Evolutionary conservation across 2,329 filamentous ascomycete species (phyloP).

Genomic region (Ophiostoma montium): DNA sequence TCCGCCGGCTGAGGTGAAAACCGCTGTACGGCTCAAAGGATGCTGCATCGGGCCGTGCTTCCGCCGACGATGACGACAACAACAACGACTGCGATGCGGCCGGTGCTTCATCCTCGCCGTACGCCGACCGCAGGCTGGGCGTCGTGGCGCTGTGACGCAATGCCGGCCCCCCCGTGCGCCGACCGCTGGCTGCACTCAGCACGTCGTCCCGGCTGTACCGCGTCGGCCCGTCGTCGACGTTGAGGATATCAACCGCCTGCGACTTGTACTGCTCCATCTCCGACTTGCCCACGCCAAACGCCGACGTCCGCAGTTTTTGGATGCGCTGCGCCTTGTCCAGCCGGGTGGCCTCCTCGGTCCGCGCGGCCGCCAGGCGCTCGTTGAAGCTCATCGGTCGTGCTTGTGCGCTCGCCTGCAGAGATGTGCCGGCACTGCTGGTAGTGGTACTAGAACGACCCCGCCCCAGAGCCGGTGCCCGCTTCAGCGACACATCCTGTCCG

Average conservation of each 20-base stretch:
- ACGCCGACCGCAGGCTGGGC: conserved; percentile 17
- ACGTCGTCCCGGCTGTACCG: conserved; percentile 53
- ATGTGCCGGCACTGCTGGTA: conserved; percentile 1
- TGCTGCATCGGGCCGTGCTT: conserved; percentile 11
- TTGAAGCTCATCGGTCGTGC: conserved; percentile 50
- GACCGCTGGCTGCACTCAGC: conserved; percentile 22
- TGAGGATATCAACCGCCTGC: conserved; percentile 39
- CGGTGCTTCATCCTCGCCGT: not conserved
- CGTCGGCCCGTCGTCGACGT: conserved; percentile 31
- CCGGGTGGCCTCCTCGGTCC: conserved; percentile 37
- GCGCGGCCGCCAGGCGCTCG: conserved; percentile 65
- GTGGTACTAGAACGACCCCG: too few species aligned
- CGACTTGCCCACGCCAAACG: conserved; percentile 41
- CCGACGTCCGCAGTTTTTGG: conserved; percentile 35
- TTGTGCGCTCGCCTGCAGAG: not conserved
- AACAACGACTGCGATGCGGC: too few species aligned
- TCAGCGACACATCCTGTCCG: conserved; percentile 72
- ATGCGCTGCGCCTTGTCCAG: conserved; percentile 38
- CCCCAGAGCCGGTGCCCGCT: conserved; percentile 44
- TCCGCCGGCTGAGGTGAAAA: conserved; percentile 68
- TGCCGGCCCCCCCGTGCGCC: conserved; percentile 6
- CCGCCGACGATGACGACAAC: not conserved
- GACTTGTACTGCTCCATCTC: conserved; percentile 48
- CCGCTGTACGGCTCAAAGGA: conserved; percentile 78
- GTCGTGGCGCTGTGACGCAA: conserved; percentile 31